Evolutionary conservation across 169 alveolate species (phyloP).

Genomic region (Amoebophrya sp.): DNA sequence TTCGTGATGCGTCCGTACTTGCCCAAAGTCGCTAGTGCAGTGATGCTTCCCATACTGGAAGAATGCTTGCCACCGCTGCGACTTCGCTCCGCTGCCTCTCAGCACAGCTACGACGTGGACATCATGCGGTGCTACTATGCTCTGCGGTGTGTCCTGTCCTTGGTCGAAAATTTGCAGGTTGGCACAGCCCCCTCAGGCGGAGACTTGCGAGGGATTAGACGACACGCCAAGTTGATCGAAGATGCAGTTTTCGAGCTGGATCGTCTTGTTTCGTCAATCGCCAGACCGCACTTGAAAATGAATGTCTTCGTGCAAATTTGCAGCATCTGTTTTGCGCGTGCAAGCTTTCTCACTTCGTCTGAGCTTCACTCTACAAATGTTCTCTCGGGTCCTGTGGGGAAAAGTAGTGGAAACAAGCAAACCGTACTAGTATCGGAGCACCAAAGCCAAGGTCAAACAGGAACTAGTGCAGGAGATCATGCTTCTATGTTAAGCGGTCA

Average conservation of each 20-base stretch:
- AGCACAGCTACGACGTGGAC: constrained; percentile 25
- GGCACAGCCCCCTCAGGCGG: too few species aligned
- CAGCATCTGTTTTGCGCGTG: neutral
- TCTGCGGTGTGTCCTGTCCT: neutral
- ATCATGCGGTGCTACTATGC: constrained; percentile 21
- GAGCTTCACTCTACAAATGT: too few species aligned
- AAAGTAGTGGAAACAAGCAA: too few species aligned
- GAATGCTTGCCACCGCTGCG: neutral
- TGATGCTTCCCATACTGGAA: neutral
- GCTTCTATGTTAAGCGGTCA: too few species aligned
- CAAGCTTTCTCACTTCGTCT: neutral
- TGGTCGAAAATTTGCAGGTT: neutral
- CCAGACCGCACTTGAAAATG: neutral
- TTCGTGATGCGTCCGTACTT: neutral
- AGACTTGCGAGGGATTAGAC: too few species aligned
- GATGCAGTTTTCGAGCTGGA: neutral
- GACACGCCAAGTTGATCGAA: neutral
- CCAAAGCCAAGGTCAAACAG: too few species aligned
- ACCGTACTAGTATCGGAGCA: too few species aligned
- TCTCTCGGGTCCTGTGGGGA: too few species aligned
- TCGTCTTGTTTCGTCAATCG: neutral
- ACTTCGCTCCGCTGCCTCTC: neutral
- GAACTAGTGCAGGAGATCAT: too few species aligned
- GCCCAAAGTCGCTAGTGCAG: neutral
- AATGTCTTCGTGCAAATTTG: neutral